phyloP scores from a whole-genome alignment of 352 stramenopile species.

The Globisporangium apiculatum region DNA sequence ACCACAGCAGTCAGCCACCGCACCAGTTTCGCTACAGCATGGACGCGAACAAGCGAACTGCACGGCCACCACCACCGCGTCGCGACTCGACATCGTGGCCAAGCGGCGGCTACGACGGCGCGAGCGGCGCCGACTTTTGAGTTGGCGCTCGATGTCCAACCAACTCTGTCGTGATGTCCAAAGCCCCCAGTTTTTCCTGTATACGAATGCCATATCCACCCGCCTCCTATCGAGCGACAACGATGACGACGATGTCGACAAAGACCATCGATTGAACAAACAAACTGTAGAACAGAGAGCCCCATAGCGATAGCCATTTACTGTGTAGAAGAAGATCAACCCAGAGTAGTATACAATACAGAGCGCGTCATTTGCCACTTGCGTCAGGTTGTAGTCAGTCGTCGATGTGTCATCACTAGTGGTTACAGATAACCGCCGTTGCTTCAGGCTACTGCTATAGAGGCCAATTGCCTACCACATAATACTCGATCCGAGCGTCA shows the following conservation, averaged over 20 bases:
- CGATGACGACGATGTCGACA: too few species aligned
- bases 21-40: slow-evolving; percentile 65
- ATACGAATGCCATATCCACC: too few species aligned
- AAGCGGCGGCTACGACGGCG: slow-evolving; percentile 38
- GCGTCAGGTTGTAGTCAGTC: too few species aligned
- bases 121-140: slow-evolving; percentile 20
- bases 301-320: neutral
- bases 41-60: slow-evolving; percentile 28
- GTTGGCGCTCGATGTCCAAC: neutral
- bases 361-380: too few species aligned
- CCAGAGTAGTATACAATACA: too few species aligned
- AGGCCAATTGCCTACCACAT: too few species aligned
- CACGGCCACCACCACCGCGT: slow-evolving; percentile 20
- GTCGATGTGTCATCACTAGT: too few species aligned
- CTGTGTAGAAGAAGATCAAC: too few species aligned
- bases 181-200: neutral
- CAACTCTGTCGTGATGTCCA: neutral
- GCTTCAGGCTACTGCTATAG: too few species aligned
- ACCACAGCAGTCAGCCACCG: slow-evolving; percentile 22
- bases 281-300: neutral
- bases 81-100: slow-evolving; percentile 57
- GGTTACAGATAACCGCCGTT: too few species aligned
- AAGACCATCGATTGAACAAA: neutral
- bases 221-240: too few species aligned
- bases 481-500: too few species aligned